phyloP scores from a whole-genome alignment of 805 yeast genomes.

The Torulaspora delbrueckii region DNA sequence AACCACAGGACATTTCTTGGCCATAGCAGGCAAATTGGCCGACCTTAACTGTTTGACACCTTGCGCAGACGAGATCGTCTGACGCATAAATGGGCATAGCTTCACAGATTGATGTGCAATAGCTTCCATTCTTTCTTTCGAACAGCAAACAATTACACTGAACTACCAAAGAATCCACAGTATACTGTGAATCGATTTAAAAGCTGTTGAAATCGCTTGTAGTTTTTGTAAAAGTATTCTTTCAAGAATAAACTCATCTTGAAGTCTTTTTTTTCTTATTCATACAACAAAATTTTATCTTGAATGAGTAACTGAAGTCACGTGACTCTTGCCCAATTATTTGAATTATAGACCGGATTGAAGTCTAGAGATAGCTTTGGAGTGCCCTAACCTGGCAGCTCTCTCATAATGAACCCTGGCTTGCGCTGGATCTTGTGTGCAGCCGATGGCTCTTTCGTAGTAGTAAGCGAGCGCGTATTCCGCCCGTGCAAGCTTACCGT shows the following conservation, averaged over 20 bases:
- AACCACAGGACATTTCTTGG: slow-evolving; percentile 85
- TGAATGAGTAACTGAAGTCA: background rate
- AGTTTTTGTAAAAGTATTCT: background rate
- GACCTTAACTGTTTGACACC: slow-evolving; percentile 28
- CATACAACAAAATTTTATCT: background rate
- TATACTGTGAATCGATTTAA: background rate
- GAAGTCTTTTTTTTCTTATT: background rate
- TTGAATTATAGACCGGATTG: slow-evolving; percentile 2
- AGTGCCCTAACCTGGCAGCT: slow-evolving; percentile 61
- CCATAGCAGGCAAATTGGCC: slow-evolving; percentile 47
- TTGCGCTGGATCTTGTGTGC: slow-evolving; percentile 38
- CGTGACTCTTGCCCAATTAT: slow-evolving; percentile 8
- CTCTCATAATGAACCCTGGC: slow-evolving; percentile 50
- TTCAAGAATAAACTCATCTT: slow-evolving; percentile 1
- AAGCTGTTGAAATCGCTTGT: background rate
- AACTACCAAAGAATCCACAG: background rate
- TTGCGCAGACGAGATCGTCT: slow-evolving; percentile 20
- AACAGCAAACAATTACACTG: background rate
- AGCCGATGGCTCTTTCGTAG: slow-evolving; percentile 61
- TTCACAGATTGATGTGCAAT: slow-evolving; percentile 69
- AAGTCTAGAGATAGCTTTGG: slow-evolving; percentile 41
- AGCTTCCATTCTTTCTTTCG: slow-evolving; percentile 56
- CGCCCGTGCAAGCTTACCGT: slow-evolving; percentile 55
- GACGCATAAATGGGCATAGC: slow-evolving; percentile 78
- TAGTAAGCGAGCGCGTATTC: slow-evolving; percentile 67